Base-by-base conservation (phyloP, 163 green algal species). In the Smithsoniella earleae region DNA sequence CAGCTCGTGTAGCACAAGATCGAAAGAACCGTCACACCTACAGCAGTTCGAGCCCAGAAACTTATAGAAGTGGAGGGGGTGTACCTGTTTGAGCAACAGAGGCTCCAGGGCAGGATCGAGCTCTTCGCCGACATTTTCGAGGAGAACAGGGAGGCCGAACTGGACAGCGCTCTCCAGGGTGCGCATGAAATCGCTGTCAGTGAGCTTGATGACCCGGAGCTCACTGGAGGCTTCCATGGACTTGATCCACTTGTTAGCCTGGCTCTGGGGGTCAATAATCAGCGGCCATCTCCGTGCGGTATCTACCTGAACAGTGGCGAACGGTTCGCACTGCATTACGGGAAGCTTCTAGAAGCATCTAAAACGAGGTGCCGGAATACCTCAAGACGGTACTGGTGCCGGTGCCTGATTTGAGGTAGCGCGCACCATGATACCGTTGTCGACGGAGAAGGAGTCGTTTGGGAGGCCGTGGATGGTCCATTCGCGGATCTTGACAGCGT, bases 151-250 rank as follows among this genome's bases (percentile, higher is more conserved):
- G n/a, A 84, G 30, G 37, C 18, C 46, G 62, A 92, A 88, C 79
- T 91, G 86, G 49, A 93, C 89, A 20, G 87, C 86, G 38, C 90
- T 91, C 78, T 93, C 87, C 74, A 93, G 79, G 34, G 86, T 91
- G 55, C 87, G 81, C 55, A 91, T 66, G 78, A 86, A 89, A 76
- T 87, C 86, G 43, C 77, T 43, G 62, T 90, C 86, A 1, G 77
- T 87, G 3, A 90, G 84, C 81, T 93, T 93, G 69, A 91, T 85
- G 4, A 88, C 81, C 55, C 84, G 81, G 64, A 89, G 76, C 13
- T 75, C 66, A n/a, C 22, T n/a, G 20, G 27, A 8, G 20, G 58
- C 58, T 66, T 90, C 80, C 85, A 88, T 82, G 28, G 79, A 78
- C 79, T 87, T 87, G 36, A 89, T 76, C 85, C 85, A 91, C 74